Base-by-base conservation (phyloP, 352 stramenopile genomes). In the Phytophthora megakarya region DNA sequence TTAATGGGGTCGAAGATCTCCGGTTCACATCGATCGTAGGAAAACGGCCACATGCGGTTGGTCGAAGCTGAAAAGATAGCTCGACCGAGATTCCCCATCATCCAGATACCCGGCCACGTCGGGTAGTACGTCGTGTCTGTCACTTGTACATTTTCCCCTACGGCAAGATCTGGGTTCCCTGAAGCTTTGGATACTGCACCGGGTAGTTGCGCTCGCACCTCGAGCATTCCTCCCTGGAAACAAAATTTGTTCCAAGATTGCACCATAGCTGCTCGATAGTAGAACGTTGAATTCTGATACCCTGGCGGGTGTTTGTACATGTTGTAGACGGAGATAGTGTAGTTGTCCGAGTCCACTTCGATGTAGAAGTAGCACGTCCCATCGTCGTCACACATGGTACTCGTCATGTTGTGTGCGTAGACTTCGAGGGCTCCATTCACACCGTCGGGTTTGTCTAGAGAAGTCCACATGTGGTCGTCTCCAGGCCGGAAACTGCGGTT, bases 41-140 rank as follows among this genome's bases (percentile, higher is more conserved):
- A 98, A 80, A 95, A 99, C 0, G 97, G 97, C 97, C 97, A 99
- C 65, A 98, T 93, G 65, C 95, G 93, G 61, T 97, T 96, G 5
- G 93, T 98, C 0, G 86, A 97, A 0, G 75, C 85, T 23, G 95
- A 96, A 66, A 98, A 99, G 11, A 98, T 98, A 3, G 96, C 94
- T 35, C 97, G 70, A 13, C 94, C 96, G 3, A 99, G 74, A 76
- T 98, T 98, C n/a, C 97, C 97, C 51, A 99, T 78, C 62, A 99
- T 83, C 97, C 97, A 99, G 51, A 99, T 92, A 19, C 95, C 96
- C 0, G 96, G 96, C 96, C 96, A 99, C 47, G 84, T 90, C 22
- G 85, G 85, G 66, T 94, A 94, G 64, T 79, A 94, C 26, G 50
- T 75, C 54, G 55, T 70, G 39, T 30, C 80, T 75, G 42, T 96